A percentile compares a stretch with the other conserved stretches of the same genome.
Conservation (phyloP, 139 green algal genomes). For the Picochlorum sp. region DNA sequence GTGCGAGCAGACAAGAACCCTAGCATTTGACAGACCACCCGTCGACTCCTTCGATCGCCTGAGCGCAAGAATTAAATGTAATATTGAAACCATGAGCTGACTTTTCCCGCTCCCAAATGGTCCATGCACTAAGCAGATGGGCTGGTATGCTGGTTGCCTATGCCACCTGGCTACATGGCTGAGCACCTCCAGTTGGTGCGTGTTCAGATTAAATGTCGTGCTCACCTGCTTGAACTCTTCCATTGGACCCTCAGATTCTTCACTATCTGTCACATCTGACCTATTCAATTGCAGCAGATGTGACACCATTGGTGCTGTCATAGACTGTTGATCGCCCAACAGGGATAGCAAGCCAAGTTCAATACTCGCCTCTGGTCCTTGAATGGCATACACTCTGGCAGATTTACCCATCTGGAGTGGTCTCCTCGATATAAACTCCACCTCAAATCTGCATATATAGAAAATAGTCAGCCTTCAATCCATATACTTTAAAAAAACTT, state of each 20-base stretch:
- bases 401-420: conserved; percentile 19
- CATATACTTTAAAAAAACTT: not conserved
- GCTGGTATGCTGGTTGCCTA: conserved; percentile 3
- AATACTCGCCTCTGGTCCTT: conserved; percentile 47
- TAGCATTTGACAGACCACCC: conserved; percentile 6
- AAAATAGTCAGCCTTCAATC: not conserved
- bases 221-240: not conserved
- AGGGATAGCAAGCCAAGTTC: conserved; percentile 50
- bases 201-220: conserved; percentile 44
- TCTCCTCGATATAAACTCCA: conserved; percentile 39
- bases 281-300: not conserved
- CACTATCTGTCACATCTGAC: not conserved
- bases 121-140: conserved; percentile 66
- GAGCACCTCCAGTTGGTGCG: conserved; percentile 49
- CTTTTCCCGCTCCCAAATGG: conserved; percentile 66
- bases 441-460: conserved; percentile 35
- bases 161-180: conserved; percentile 30
- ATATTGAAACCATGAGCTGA: conserved; percentile 62
- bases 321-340: conserved; percentile 4
- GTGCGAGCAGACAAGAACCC: conserved; percentile 70
- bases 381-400: conserved; percentile 43
- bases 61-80: conserved; percentile 45
- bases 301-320: not conserved
- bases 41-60: not conserved
- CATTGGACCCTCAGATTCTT: not conserved